Conservation (phyloP, 2,329 filamentous ascomycete species). For the Sclerotinia subarctica region DNA sequence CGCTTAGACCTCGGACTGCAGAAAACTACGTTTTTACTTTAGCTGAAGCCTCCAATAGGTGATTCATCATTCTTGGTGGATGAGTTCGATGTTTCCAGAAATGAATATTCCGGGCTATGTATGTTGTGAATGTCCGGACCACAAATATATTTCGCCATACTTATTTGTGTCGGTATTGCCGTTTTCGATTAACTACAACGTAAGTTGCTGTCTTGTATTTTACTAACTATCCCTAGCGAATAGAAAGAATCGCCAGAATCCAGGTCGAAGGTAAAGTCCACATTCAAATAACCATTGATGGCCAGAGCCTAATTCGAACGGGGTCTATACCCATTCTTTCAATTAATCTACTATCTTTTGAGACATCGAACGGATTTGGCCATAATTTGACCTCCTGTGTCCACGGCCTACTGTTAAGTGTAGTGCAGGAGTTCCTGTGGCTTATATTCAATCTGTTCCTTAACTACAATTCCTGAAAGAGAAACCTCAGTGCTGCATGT, state of each 20-base stretch:
- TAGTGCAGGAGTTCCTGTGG: background rate
- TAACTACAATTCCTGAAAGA: background rate
- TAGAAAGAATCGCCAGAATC: background rate
- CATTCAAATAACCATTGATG: background rate
- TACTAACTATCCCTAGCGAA: background rate
- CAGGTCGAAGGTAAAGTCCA: background rate
- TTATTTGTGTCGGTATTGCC: background rate
- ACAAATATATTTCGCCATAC: background rate
- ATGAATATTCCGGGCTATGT: background rate
- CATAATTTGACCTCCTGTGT: background rate
- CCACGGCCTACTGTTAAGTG: background rate
- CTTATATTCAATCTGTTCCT: background rate
- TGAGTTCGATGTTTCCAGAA: background rate
- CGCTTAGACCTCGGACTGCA: background rate
- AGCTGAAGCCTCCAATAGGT: background rate
- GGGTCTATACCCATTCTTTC: background rate
- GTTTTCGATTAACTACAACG: background rate
- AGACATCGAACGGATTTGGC: background rate
- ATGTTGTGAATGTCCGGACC: background rate
- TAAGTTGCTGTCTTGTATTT: fast-evolving
- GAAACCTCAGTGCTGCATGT: background rate
- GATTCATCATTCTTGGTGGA: too few relatives aligned
- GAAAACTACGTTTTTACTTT: background rate
- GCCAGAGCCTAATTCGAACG: background rate
- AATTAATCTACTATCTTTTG: background rate